These are phyloP conservation scores for Glomus cerebriforme DNA, from an alignment of 192 early-diverging fungal genomes.

Conservation along the genomic window DNA sequence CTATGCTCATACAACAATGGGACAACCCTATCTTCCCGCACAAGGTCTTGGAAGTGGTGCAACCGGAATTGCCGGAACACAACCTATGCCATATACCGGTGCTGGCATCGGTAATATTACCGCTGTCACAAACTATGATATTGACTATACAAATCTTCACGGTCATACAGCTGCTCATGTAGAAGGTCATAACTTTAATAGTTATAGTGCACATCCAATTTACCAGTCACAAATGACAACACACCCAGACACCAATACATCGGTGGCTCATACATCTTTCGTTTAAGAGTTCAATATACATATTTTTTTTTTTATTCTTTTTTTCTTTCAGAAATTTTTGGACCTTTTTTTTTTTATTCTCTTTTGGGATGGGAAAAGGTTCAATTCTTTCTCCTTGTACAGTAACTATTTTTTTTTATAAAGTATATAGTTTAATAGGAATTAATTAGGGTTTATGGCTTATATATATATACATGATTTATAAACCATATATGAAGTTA, in stretches of 20 bases:
- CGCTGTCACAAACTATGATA: constrained; percentile 24
- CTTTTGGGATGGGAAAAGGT: too few species aligned
- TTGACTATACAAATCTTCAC: constrained; percentile 22
- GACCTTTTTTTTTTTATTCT: not conserved
- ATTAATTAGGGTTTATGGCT: not conserved
- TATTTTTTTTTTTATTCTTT: not conserved
- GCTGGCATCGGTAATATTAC: constrained; percentile 30
- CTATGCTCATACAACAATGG: not conserved
- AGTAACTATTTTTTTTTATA: constrained; percentile 10
- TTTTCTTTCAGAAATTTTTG: not conserved
- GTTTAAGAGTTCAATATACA: not conserved
- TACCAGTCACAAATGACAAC: constrained; percentile 28
- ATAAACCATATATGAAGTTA: not conserved
- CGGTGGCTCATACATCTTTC: constrained; percentile 16
- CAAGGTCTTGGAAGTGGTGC: constrained; percentile 21
- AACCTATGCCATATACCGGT: constrained; percentile 30
- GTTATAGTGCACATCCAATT: constrained; percentile 23
- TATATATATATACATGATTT: not conserved
- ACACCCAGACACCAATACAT: constrained; percentile 6
- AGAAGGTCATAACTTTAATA: constrained; percentile 18
- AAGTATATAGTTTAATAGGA: constrained; percentile 13
- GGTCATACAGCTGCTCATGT: constrained; percentile 23
- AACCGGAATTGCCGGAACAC: not conserved
- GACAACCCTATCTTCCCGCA: constrained; percentile 23
- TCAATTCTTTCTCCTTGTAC: not conserved